Evolutionary conservation across 108 stramenopile species (phyloP).

Genomic region (Pseudonitzschia multistriata): DNA sequence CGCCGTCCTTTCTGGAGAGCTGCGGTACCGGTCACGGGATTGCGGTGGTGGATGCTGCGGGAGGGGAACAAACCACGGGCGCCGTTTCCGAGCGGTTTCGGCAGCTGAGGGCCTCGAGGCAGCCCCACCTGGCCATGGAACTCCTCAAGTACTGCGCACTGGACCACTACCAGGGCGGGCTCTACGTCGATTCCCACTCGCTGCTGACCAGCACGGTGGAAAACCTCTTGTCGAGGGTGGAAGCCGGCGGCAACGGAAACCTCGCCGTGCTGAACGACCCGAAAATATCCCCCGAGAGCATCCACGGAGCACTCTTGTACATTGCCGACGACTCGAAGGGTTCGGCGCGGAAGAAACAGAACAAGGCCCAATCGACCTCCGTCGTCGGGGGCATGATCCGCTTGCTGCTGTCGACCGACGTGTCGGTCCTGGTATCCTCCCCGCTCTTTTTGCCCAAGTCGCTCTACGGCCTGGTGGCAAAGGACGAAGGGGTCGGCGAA

Average conservation of each 20-base stretch:
- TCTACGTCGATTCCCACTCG: constrained; percentile 58
- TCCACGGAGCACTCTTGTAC: constrained; percentile 32
- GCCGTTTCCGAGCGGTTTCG: constrained; percentile 13
- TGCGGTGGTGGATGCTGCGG: background rate
- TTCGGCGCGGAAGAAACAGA: background rate
- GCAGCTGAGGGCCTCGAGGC: constrained; percentile 8
- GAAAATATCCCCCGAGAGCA: constrained; percentile 12
- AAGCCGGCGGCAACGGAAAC: background rate
- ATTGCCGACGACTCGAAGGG: constrained; percentile 7
- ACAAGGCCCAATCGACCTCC: background rate
- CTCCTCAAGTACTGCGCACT: constrained; percentile 76
- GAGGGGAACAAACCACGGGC: background rate
- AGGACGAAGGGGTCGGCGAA: constrained; percentile 8
- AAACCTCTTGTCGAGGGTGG: constrained; percentile 8
- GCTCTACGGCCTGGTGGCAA: constrained; percentile 33
- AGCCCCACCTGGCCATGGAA: constrained; percentile 58
- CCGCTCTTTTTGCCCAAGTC: constrained; percentile 40
- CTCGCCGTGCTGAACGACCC: constrained; percentile 36
- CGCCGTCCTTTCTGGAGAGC: constrained; percentile 21
- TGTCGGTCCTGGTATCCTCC: constrained; percentile 18
- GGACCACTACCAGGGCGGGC: constrained; percentile 38
- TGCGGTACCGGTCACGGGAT: constrained; percentile 13
- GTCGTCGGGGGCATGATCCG: constrained; percentile 35
- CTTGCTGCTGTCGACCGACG: constrained; percentile 32
- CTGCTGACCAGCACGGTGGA: constrained; percentile 37